Percentiles rank a stretch among this genome's conserved stretches.
phyloP scores from a whole-genome alignment of 768 basidiomycete genomes.

The Xerocomellus intermedius region DNA sequence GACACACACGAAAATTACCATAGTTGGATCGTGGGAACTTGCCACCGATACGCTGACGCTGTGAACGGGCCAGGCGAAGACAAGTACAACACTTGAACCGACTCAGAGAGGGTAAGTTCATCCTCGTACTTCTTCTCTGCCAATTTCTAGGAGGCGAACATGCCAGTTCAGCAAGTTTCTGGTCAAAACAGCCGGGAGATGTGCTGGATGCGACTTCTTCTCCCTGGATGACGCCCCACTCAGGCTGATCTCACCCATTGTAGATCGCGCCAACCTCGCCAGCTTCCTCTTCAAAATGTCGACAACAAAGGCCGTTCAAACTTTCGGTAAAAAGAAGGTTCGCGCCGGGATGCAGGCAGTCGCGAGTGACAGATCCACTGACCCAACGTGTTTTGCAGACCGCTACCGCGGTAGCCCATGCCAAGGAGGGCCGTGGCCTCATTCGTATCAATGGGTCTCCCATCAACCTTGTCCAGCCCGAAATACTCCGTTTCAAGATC shows the following conservation, averaged over 20 bases:
- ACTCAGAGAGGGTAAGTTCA: slow-evolving; percentile 41
- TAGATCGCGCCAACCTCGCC: slow-evolving; percentile 20
- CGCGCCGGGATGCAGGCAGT: slow-evolving; percentile 19
- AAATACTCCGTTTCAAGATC: slow-evolving; percentile 95
- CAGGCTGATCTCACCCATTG: slow-evolving; percentile 17
- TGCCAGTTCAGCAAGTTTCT: not conserved
- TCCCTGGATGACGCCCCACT: slow-evolving; percentile 36
- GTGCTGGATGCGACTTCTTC: slow-evolving; percentile 40
- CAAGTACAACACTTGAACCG: slow-evolving; percentile 30
- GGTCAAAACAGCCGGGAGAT: slow-evolving; percentile 24
- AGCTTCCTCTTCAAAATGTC: slow-evolving; percentile 56
- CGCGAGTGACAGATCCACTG: not conserved
- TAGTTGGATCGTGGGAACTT: slow-evolving; percentile 28
- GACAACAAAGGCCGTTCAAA: slow-evolving; percentile 88
- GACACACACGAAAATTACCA: slow-evolving; percentile 10
- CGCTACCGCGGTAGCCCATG: slow-evolving; percentile 96
- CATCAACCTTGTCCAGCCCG: slow-evolving; percentile 92
- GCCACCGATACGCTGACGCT: not conserved
- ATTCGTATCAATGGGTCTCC: slow-evolving; percentile 97
- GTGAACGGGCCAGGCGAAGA: slow-evolving; percentile 2
- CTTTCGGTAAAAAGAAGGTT: slow-evolving; percentile 99
- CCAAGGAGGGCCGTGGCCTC: slow-evolving; percentile 93
- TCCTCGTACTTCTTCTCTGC: slow-evolving; percentile 3
- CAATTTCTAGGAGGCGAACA: not conserved
- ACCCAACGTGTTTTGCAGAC: slow-evolving; percentile 52